Percentiles rank a stretch among this genome's conserved stretches.
These are phyloP conservation scores for Ophiorrhiza pumila DNA, from an alignment of 257 asterid species.

Conservation along the genomic window DNA sequence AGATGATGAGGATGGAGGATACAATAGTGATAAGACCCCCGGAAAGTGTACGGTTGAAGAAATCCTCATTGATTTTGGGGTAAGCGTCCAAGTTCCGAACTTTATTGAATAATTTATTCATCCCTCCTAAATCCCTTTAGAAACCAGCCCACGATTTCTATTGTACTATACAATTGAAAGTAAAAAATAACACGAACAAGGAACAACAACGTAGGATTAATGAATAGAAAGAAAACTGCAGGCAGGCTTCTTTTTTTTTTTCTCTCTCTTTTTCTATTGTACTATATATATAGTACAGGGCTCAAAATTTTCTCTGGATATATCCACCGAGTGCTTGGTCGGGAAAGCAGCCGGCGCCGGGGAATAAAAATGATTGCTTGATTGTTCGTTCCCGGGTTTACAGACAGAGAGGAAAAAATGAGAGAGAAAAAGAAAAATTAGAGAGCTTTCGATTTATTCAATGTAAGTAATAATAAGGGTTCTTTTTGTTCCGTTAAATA, in stretches of 20 bases:
- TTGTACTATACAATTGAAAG: neutral
- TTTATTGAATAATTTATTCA: conserved; percentile 59
- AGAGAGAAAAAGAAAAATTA: too few species aligned
- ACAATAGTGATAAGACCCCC: conserved; percentile 85
- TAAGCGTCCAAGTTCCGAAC: conserved; percentile 90
- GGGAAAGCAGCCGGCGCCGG: conserved; percentile 18
- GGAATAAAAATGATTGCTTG: neutral
- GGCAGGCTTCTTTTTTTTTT: neutral
- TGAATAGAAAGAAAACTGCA: neutral
- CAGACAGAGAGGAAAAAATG: neutral
- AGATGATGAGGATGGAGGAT: conserved; percentile 60
- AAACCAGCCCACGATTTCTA: conserved; percentile 7
- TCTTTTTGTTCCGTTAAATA: too few species aligned
- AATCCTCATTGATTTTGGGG: conserved; percentile 94
- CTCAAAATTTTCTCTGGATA: neutral
- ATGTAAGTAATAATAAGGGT: too few species aligned
- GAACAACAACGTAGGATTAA: neutral
- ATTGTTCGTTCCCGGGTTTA: too few species aligned
- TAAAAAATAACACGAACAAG: neutral
- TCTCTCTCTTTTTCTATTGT: neutral
- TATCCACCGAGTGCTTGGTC: neutral
- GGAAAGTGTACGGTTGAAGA: conserved; percentile 84
- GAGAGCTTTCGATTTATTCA: neutral
- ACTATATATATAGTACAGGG: too few species aligned
- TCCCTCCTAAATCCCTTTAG: conserved; percentile 19